Conservation (phyloP, 768 basidiomycete genomes). For the Naganishia antarctica region DNA sequence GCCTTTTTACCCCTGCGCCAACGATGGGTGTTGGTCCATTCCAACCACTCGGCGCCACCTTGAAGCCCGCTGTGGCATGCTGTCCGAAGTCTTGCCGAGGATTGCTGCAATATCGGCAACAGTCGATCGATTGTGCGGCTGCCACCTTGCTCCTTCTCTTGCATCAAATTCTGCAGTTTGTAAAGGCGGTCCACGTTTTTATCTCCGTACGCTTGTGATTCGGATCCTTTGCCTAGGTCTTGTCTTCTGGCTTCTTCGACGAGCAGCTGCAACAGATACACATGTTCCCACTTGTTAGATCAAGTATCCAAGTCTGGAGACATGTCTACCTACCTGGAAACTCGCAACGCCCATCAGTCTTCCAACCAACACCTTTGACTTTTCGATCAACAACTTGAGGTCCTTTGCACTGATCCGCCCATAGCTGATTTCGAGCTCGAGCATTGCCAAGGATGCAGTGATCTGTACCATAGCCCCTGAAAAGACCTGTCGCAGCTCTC, state of each 20-base stretch:
- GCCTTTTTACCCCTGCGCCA: constrained; percentile 27
- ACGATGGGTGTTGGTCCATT: constrained; percentile 43
- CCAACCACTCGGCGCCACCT: constrained; percentile 43
- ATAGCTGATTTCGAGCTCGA: constrained; percentile 45
- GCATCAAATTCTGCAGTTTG: constrained; percentile 6
- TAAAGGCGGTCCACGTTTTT: constrained; percentile 6
- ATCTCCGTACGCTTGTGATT: neutral
- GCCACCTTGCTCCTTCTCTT: constrained; percentile 30
- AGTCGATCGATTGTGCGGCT: constrained; percentile 41
- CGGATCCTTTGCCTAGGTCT: neutral
- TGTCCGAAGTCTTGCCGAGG: constrained; percentile 37
- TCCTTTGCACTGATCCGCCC: constrained; percentile 44
- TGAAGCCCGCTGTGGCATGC: constrained; percentile 34
- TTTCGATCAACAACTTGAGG: constrained; percentile 38
- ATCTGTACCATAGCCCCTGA: constrained; percentile 35
- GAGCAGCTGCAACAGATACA: neutral
- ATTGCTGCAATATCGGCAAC: constrained; percentile 40
- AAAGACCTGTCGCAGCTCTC: constrained; percentile 32
- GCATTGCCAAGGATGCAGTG: constrained; percentile 35
- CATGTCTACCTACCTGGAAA: constrained; percentile 45
- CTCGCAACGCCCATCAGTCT: constrained; percentile 35
- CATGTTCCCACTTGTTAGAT: no score
- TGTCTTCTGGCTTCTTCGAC: constrained; percentile 2
- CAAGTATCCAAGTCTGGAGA: constrained; percentile 30
- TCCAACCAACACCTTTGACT: constrained; percentile 36